Conservation (phyloP, 306 rosid genomes). For the Arachis hypogaea region DNA sequence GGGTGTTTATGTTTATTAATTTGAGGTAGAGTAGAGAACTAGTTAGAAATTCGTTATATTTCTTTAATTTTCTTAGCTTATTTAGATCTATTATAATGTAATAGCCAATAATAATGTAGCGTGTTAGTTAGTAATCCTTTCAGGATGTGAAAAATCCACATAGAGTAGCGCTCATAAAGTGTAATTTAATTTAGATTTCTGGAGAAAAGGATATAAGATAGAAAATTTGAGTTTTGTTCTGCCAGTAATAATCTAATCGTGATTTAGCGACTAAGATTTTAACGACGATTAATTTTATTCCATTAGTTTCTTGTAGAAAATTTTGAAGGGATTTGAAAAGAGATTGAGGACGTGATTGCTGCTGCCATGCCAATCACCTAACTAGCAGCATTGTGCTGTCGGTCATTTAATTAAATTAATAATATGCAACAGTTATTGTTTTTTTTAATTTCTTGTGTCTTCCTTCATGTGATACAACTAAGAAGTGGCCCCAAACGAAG, state of each 20-base stretch:
- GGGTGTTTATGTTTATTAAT: too few species aligned
- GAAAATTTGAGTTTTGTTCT: neutral
- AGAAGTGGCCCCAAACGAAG: neutral
- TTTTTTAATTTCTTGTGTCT: neutral
- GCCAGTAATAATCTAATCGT: neutral
- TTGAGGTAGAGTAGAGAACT: too few species aligned
- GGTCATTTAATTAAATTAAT: neutral
- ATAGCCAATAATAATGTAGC: too few species aligned
- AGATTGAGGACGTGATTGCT: neutral
- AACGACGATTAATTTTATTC: too few species aligned
- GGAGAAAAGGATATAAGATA: neutral
- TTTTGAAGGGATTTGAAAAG: too few species aligned
- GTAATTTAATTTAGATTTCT: neutral
- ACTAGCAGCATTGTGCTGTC: neutral
- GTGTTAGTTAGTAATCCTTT: too few species aligned
- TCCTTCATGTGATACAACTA: neutral
- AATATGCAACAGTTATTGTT: neutral
- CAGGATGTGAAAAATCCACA: too few species aligned
- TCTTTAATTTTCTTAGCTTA: neutral
- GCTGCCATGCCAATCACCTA: neutral
- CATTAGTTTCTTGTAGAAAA: too few species aligned
- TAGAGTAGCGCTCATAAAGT: too few species aligned
- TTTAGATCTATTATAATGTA: too few species aligned
- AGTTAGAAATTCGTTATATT: neutral
- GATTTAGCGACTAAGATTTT: too few species aligned